Evolutionary conservation across 73 alveolate species (phyloP).

Genomic region (Stentor coeruleus): DNA sequence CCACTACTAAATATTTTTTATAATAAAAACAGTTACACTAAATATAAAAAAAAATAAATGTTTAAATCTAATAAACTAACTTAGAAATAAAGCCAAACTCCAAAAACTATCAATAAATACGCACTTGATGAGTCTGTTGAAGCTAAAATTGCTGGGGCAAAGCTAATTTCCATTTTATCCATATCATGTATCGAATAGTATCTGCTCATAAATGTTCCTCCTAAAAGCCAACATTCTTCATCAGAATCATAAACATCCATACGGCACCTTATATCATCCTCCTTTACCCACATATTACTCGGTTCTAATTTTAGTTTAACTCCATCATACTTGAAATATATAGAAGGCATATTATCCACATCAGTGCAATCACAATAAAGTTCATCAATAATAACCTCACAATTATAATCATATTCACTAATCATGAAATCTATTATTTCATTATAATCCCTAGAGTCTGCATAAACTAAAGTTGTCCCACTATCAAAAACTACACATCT

Average conservation of each 20-base stretch:
- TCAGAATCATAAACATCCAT: neutral
- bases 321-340: neutral
- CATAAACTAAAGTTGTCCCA: neutral
- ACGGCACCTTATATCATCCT: neutral
- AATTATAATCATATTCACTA: too few relatives aligned
- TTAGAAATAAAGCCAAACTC: too few relatives aligned
- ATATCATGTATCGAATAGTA: neutral
- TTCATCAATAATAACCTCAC: neutral
- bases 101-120: too few relatives aligned
- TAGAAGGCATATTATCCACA: neutral
- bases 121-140: too few relatives aligned
- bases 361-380: neutral
- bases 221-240: neutral
- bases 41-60: too few relatives aligned
- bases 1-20: too few relatives aligned
- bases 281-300: neutral
- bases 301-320: neutral
- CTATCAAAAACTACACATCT: neutral
- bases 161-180: neutral
- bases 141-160: neutral
- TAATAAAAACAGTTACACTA: too few relatives aligned
- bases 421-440: neutral
- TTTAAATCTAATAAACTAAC: too few relatives aligned
- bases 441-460: neutral
- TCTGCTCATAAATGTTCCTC: neutral